phyloP scores from a whole-genome alignment of 2,329 filamentous ascomycete genomes.

The Colletotrichum eremochloae region DNA sequence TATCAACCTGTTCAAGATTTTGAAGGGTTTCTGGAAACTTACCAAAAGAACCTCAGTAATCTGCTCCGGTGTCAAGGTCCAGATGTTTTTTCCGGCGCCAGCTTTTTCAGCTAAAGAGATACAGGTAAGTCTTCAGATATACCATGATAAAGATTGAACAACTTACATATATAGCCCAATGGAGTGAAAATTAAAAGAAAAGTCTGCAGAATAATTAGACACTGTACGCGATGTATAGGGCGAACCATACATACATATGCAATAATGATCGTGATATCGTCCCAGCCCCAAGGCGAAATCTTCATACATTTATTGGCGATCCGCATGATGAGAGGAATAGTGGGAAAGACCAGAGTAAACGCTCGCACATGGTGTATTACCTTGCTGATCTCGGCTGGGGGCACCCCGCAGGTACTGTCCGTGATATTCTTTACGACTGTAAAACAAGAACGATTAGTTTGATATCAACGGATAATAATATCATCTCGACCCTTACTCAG shows the following conservation, averaged over 20 bases:
- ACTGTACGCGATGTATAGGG: neutral
- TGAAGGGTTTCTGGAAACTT: neutral
- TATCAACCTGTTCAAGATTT: neutral
- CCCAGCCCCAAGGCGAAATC: neutral
- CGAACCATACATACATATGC: neutral
- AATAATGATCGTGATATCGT: neutral
- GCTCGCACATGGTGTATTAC: neutral
- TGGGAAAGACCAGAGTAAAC: neutral
- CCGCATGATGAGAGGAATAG: neutral
- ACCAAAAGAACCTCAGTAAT: neutral
- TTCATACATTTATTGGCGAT: neutral
- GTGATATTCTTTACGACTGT: neutral
- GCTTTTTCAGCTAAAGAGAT: neutral
- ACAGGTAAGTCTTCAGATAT: neutral
- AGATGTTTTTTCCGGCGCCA: conserved; percentile 1
- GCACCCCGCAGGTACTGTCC: neutral
- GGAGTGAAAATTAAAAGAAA: neutral
- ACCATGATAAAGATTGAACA: neutral
- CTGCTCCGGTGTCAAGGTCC: neutral
- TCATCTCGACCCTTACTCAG: neutral
- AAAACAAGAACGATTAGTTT: neutral
- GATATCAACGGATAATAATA: neutral
- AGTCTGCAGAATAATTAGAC: neutral
- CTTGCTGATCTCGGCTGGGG: neutral
- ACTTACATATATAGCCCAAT: neutral